Evolutionary conservation across 2,329 filamentous ascomycete species (phyloP).

Genomic region (Sporothrix globosa): DNA sequence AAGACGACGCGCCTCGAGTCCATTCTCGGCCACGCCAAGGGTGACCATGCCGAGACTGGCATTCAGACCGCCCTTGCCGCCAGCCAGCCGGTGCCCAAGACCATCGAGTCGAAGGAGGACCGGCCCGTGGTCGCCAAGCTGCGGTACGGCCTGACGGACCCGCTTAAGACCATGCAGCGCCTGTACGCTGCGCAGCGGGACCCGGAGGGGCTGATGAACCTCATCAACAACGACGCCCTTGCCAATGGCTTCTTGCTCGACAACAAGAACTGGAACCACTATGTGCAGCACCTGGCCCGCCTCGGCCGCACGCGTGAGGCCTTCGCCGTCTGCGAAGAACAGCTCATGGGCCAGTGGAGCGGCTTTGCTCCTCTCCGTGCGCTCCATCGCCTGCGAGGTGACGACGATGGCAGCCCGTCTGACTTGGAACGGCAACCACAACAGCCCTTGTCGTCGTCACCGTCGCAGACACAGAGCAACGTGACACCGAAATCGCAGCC

Average conservation of each 20-base stretch:
- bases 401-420: not conserved
- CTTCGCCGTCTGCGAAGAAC: constrained; percentile 73
- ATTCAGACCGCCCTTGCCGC: not conserved
- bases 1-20: constrained; percentile 26
- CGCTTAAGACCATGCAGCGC: constrained; percentile 56
- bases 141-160: constrained; percentile 57
- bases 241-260: constrained; percentile 72
- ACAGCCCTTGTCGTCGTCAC: not conserved
- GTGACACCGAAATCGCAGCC: not conserved
- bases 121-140: constrained; percentile 49
- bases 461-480: not conserved
- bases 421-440: not conserved
- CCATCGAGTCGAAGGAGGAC: not conserved
- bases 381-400: constrained; percentile 23
- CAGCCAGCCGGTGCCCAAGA: no score
- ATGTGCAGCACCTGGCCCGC: constrained; percentile 68
- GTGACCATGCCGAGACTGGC: not conserved
- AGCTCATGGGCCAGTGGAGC: constrained; percentile 76
- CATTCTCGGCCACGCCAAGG: constrained; percentile 23
- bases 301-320: constrained; percentile 65
- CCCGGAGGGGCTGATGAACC: constrained; percentile 53
- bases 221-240: constrained; percentile 56
- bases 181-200: constrained; percentile 49
- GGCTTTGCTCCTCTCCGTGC: constrained; percentile 62
- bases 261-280: constrained; percentile 78